Evolutionary conservation across 2,329 filamentous ascomycete genomes (phyloP).

Genomic region (Colletotrichum eleusines): DNA sequence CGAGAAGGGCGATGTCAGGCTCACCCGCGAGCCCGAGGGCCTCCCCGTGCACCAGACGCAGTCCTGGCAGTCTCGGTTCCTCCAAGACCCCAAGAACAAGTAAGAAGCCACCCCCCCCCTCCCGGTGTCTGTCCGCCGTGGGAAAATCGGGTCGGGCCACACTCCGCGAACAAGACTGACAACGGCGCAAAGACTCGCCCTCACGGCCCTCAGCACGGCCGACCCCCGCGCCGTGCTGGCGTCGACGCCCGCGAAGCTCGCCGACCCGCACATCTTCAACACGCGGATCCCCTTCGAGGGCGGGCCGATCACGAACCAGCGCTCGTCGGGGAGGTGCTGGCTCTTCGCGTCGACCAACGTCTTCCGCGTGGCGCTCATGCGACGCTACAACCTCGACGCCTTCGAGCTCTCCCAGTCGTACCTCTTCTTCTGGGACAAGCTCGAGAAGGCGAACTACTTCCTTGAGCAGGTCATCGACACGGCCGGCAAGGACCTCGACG

Average conservation of each 20-base stretch:
- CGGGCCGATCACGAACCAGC: slow-evolving; percentile 86
- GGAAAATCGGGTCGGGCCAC: too few species aligned
- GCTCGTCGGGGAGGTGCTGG: slow-evolving; percentile 87
- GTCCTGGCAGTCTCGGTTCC: slow-evolving; percentile 71
- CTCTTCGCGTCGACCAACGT: slow-evolving; percentile 93
- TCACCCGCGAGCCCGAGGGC: slow-evolving; percentile 53
- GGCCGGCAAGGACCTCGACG: slow-evolving; percentile 75
- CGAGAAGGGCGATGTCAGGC: slow-evolving; percentile 64
- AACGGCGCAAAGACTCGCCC: slow-evolving; percentile 69
- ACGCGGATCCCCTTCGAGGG: slow-evolving; percentile 86
- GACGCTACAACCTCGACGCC: slow-evolving; percentile 79
- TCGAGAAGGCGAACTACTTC: slow-evolving; percentile 93
- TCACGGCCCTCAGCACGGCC: slow-evolving; percentile 77
- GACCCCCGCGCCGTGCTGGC: slow-evolving; percentile 75
- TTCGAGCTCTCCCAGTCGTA: slow-evolving; percentile 92
- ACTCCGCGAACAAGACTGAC: background rate
- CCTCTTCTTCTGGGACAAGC: slow-evolving; percentile 93
- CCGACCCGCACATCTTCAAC: slow-evolving; percentile 86
- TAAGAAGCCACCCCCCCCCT: slow-evolving; percentile 44
- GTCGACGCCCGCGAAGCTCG: slow-evolving; percentile 71
- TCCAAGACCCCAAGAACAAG: slow-evolving; percentile 76
- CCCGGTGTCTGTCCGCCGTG: too few species aligned
- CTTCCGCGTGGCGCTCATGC: slow-evolving; percentile 89
- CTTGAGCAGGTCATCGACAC: slow-evolving; percentile 87
- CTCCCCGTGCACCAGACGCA: slow-evolving; percentile 65